Evolutionary conservation across 331 rosid genomes (phyloP), one percentile per base, ranked within the genome.

Genomic region (Quercus phellos): DNA sequence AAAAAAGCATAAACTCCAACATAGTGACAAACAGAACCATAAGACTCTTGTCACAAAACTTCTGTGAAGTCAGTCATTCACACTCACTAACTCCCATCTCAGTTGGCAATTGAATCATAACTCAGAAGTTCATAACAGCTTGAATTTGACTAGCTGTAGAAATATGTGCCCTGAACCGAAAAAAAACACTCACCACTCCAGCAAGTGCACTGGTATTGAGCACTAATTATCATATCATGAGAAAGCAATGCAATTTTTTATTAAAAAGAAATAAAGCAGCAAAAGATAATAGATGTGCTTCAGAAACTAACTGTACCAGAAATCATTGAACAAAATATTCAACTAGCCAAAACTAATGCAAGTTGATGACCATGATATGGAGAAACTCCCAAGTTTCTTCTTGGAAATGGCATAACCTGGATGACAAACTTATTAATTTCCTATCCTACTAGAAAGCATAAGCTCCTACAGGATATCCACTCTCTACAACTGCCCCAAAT

Each of bases 401-500:
- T 79, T 70, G 60, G 26, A 75, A 64, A 79, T 53, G 69, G 68
- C 79, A 64, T 55, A 74, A 55, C 38, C n/a, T 30, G 67, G 6
- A 80, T 35, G 60, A 75, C 50, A 64, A 64, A 72, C 82, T 79
- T 69, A 55, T 66, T 74, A 66, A 80, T 71, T 77, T 85, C 81
- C 79, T 74, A 74, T 85, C 80, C 79, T 74, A 74, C 80, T 55
- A 69, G 51, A 53, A 60, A 72, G 43, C 56, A 18, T 55, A 79
- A 76, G 27, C 74, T 79, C 81, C 75, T 68, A 51, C 68, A 43
- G 64, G 77, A 79, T 54, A 51, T 61, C 85, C 78, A 38, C 81
- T 80, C 70, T 54, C 80, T 72, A 75, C 55, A 55, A 84, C 80
- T 80, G 77, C 79, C 83, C 59, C 54, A 72, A 72, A 50, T 54